These are phyloP conservation scores for Penicillium concentricum DNA, from an alignment of 2,329 filamentous ascomycete genomes.

Conservation along the genomic window DNA sequence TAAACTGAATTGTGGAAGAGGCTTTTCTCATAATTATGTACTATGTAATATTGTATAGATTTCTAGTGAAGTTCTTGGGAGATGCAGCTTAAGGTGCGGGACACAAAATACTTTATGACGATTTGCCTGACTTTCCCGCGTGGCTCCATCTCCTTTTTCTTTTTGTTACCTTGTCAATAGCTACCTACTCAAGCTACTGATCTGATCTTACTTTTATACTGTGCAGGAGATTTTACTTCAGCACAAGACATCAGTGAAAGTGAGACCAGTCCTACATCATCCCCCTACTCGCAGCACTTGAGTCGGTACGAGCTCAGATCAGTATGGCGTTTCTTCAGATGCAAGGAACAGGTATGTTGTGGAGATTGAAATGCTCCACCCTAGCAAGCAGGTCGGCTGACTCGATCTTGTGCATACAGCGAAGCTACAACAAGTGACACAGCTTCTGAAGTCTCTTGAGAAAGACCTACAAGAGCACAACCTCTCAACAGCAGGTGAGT, in stretches of 20 bases:
- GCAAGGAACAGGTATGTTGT: slow-evolving; percentile 29
- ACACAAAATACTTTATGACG: slow-evolving; percentile 4
- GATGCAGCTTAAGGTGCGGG: slow-evolving; percentile 10
- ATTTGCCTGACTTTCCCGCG: slow-evolving; percentile 13
- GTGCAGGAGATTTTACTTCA: not conserved
- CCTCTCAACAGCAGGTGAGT: slow-evolving; percentile 61
- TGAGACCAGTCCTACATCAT: not conserved
- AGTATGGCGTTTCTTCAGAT: slow-evolving; percentile 28
- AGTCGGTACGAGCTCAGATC: not conserved
- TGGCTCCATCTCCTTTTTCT: slow-evolving; percentile 3
- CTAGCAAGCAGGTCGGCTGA: not conserved
- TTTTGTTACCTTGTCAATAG: not conserved
- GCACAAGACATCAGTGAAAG: not conserved
- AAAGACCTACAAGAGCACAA: slow-evolving; percentile 61
- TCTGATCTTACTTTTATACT: not conserved
- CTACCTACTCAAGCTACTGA: not conserved
- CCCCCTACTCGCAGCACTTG: not conserved
- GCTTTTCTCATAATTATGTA: not conserved
- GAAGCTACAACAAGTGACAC: slow-evolving; percentile 67
- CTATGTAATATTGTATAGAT: not conserved
- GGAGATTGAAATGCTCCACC: not conserved
- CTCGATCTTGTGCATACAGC: slow-evolving; percentile 42
- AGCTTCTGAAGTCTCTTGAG: slow-evolving; percentile 61
- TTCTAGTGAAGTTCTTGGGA: not conserved
- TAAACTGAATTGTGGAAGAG: not conserved